Base-by-base conservation (phyloP, 495 filamentous ascomycete genomes). In the Penicillium odoratum region DNA sequence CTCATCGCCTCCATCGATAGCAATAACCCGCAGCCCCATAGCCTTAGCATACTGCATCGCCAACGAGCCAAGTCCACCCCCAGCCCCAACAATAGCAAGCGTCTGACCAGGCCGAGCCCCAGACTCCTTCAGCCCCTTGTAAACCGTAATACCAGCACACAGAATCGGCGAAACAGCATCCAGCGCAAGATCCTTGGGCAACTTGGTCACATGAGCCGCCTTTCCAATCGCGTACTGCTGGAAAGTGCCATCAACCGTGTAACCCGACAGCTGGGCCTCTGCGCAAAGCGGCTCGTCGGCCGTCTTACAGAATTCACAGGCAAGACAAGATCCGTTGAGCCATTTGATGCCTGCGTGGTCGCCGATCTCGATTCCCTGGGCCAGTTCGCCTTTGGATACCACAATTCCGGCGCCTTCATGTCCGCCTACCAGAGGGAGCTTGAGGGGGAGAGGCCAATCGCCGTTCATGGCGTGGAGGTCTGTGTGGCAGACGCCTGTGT, bases 11-110 rank as follows among this genome's bases (percentile, higher is more conserved):
- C 82, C 82, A 67, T 95, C 91, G 60, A 95, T 91, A 44, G 85
- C 88, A 62, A 96, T 83, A 36, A 83, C 74, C 46, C 83, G 79
- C 28, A 95, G 72, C 45, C 91, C 91, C 92, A 96, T 94, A n/a
- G 90, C 92, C 71, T 86, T 88, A 7, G 90, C 91, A 68, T 92
- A 95, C 71, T 96, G 91, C 65, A 87, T 76, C 18, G 92, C 92
- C 56, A 96, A 79, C 50, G 83, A 86, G 13, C 91, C 91, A 4
- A 96, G 80, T n/a, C 91, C 91, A 70, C 91, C 91, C 30, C 92
- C 91, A n/a, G 92, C 91, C 61, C 91, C 91, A 53, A 93, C 91
- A 63, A 96, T 88, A 51, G 89, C 92, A n/a, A 96, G 85, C 11
- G 79, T 86, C 70, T 95, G 84, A 33, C 91, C 91, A 0, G 92